A percentile compares a stretch with the other conserved stretches of the same genome.
Evolutionary conservation across 2,329 filamentous ascomycete species (phyloP).

Genomic region (Cordyceps cateniannulata): DNA sequence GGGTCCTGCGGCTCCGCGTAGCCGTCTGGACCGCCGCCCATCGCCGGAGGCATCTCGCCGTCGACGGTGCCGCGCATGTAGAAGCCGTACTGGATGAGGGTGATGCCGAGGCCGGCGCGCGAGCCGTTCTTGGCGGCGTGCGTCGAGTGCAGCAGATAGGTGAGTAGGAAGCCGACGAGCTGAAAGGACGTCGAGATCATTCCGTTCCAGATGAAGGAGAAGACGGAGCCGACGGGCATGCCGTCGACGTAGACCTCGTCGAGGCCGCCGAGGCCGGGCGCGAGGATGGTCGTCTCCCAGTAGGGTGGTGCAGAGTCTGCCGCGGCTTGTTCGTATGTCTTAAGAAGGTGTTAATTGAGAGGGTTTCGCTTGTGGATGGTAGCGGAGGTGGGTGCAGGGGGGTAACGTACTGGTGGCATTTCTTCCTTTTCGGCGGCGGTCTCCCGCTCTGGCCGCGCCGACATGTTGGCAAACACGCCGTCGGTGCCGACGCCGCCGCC

Average conservation of each 20-base stretch:
- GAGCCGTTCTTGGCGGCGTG: constrained; percentile 98
- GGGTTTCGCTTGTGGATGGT: neutral
- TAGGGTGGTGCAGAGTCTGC: constrained; percentile 94
- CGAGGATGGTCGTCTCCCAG: constrained; percentile 98
- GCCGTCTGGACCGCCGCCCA: constrained; percentile 43
- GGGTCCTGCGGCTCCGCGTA: constrained; percentile 74
- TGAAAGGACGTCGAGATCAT: constrained; percentile 98
- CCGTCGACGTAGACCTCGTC: constrained; percentile 98
- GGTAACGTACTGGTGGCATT: constrained; percentile 72
- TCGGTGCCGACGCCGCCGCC: constrained; percentile 77
- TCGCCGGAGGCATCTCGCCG: constrained; percentile 32
- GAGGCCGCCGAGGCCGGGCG: constrained; percentile 78
- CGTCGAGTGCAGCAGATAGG: constrained; percentile 94
- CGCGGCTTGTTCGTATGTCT: constrained; percentile 98
- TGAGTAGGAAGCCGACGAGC: constrained; percentile 93
- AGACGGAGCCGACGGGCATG: constrained; percentile 82
- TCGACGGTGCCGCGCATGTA: constrained; percentile 69
- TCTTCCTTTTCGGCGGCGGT: constrained; percentile 68
- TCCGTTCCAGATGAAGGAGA: constrained; percentile 84
- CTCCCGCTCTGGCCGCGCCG: constrained; percentile 78
- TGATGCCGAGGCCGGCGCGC: constrained; percentile 87
- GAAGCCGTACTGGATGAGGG: constrained; percentile 93
- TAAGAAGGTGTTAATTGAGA: constrained; percentile 10
- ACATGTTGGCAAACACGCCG: constrained; percentile 93
- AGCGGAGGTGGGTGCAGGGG: neutral